Conservation (phyloP, 352 stramenopile species). For the Pythium chondricola region DNA sequence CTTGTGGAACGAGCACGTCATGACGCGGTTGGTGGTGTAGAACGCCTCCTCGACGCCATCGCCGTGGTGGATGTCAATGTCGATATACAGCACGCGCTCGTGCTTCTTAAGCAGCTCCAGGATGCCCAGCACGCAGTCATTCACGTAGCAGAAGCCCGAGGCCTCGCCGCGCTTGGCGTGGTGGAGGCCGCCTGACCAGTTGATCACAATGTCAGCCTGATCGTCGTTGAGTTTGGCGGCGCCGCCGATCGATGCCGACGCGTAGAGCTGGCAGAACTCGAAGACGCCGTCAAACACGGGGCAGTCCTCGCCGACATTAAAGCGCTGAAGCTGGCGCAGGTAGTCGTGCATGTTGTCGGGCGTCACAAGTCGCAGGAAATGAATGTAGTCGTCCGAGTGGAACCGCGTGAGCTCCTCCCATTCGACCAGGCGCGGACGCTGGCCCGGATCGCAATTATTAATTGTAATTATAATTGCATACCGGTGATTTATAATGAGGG, state of each 20-base stretch:
- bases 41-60: conserved; percentile 99
- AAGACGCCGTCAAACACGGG: conserved; percentile 99
- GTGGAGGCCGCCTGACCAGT: conserved; percentile 98
- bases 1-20: conserved; percentile 99
- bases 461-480: conserved; percentile 10
- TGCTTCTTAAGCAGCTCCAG: conserved; percentile 97
- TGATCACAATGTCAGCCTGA: conserved; percentile 97
- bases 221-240: conserved; percentile 95
- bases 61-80: conserved; percentile 99
- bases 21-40: conserved; percentile 98
- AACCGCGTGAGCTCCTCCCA: conserved; percentile 98
- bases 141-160: conserved; percentile 99
- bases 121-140: conserved; percentile 98
- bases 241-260: conserved; percentile 94
- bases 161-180: conserved; percentile 99
- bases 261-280: conserved; percentile 99
- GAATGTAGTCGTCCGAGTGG: conserved; percentile 99
- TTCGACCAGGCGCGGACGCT: conserved; percentile 93
- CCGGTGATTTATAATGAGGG: no score
- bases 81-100: conserved; percentile 98
- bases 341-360: conserved; percentile 98
- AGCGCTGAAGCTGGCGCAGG: conserved; percentile 88
- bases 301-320: conserved; percentile 99
- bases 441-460: not conserved
- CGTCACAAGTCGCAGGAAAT: conserved; percentile 97